Percentiles rank a stretch among this genome's conserved stretches.
These are phyloP conservation scores for Viola odorata DNA, from an alignment of 345 rosid species.

Conservation along the genomic window DNA sequence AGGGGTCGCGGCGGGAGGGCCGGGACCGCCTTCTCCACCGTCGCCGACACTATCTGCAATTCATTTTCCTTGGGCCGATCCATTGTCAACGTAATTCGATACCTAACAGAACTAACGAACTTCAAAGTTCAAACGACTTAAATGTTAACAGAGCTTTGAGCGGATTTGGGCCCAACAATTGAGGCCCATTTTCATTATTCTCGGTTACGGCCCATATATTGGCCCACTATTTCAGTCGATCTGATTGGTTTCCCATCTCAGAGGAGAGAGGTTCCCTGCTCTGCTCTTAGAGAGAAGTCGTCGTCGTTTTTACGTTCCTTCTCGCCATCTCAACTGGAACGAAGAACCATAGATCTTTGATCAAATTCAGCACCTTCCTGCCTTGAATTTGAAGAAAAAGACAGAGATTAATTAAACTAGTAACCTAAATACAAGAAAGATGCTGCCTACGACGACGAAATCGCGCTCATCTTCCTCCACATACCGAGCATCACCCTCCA, in stretches of 20 bases:
- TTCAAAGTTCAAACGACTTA: not conserved
- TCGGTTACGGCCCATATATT: not conserved
- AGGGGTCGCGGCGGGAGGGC: slow-evolving; percentile 35
- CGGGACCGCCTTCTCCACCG: slow-evolving; percentile 35
- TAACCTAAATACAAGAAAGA: slow-evolving; percentile 16
- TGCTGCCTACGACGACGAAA: slow-evolving; percentile 82
- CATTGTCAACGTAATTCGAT: slow-evolving; percentile 41
- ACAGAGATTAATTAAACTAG: slow-evolving; percentile 2
- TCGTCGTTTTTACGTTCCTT: slow-evolving; percentile 25
- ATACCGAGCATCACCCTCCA: slow-evolving; percentile 59
- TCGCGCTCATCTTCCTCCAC: slow-evolving; percentile 73
- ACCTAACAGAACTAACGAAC: slow-evolving; percentile 22
- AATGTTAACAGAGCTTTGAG: not conserved
- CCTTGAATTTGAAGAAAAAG: slow-evolving; percentile 5
- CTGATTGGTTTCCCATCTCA: not conserved
- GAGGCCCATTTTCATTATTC: not conserved
- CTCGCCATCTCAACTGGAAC: slow-evolving; percentile 10
- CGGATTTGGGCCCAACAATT: not conserved
- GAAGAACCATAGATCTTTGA: slow-evolving; percentile 31
- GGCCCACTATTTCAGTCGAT: not conserved
- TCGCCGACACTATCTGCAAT: slow-evolving; percentile 40
- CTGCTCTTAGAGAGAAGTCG: slow-evolving; percentile 2
- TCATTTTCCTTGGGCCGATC: slow-evolving; percentile 44
- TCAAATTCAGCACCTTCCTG: slow-evolving; percentile 2
- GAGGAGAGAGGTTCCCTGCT: not conserved